Evolutionary conservation across 352 stramenopile genomes (phyloP).

Genomic region (Phytophthora citrophthora): DNA sequence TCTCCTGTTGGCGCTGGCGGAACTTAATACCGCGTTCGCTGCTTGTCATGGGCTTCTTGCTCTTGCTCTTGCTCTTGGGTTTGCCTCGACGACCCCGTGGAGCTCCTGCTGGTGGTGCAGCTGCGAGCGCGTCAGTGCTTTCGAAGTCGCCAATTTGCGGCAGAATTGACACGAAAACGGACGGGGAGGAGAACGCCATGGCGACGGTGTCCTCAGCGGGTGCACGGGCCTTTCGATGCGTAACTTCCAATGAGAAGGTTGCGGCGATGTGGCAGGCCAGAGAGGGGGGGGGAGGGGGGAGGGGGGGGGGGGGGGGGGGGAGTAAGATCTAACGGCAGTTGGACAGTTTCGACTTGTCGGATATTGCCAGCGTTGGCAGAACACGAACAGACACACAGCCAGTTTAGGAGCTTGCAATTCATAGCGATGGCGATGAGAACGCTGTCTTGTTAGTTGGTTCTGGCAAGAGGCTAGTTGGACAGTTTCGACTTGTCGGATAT

Average conservation of each 20-base stretch:
- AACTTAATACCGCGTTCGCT: conserved; percentile 42
- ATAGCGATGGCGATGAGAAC: too few relatives aligned
- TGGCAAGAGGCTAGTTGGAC: too few relatives aligned
- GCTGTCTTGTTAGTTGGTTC: too few relatives aligned
- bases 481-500: too few relatives aligned
- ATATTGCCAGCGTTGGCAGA: background rate
- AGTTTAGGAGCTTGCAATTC: too few relatives aligned
- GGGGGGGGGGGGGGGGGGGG: too few relatives aligned
- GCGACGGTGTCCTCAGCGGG: background rate
- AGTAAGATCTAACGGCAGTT: too few relatives aligned
- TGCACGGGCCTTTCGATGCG: too few relatives aligned
- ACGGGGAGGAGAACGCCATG: conserved; percentile 9
- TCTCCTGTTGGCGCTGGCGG: conserved; percentile 33
- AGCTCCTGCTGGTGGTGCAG: background rate
- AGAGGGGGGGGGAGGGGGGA: background rate
- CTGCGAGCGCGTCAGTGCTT: background rate
- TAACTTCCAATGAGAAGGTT: background rate
- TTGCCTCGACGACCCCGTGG: conserved; percentile 7
- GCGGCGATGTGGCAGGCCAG: background rate
- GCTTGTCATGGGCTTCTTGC: conserved; percentile 26
- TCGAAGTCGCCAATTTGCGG: background rate
- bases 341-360: background rate
- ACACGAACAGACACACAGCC: background rate
- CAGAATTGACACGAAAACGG: conserved; percentile 21
- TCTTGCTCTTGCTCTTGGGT: conserved; percentile 20